A percentile compares a stretch with the other conserved stretches of the same genome.
Evolutionary conservation across 73 alveolate genomes (phyloP).

Genomic region (Paramecium octaurelia): DNA sequence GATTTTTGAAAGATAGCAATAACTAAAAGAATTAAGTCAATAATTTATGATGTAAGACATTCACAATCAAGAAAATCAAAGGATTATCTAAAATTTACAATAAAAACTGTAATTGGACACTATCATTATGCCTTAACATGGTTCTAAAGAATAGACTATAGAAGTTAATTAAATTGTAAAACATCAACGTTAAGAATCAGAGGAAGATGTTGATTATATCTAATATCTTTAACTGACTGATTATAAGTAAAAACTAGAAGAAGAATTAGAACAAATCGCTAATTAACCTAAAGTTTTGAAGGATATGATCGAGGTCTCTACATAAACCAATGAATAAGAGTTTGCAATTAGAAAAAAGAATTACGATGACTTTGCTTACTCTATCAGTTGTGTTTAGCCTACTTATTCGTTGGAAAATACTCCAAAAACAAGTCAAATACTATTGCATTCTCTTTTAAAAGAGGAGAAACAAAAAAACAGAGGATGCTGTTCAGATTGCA

Average conservation of each 20-base stretch:
- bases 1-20: not conserved
- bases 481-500: constrained; percentile 31
- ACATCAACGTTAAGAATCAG: not conserved
- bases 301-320: not conserved
- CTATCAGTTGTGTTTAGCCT: not conserved
- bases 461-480: not conserved
- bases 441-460: not conserved
- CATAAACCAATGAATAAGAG: not conserved
- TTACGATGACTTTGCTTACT: not conserved
- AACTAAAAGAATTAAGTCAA: not conserved
- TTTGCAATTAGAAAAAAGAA: not conserved
- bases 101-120: not conserved
- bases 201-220: not conserved
- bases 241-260: not conserved
- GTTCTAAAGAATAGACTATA: not conserved
- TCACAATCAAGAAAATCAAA: not conserved
- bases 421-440: not conserved
- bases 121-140: not conserved
- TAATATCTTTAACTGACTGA: not conserved
- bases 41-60: not conserved
- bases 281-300: not conserved
- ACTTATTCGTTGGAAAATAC: not conserved
- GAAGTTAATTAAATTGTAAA: not conserved
- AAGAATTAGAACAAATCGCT: not conserved
- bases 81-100: not conserved